Evolutionary conservation across 2,329 filamentous ascomycete species (phyloP).

Genomic region (Fusarium piperis): DNA sequence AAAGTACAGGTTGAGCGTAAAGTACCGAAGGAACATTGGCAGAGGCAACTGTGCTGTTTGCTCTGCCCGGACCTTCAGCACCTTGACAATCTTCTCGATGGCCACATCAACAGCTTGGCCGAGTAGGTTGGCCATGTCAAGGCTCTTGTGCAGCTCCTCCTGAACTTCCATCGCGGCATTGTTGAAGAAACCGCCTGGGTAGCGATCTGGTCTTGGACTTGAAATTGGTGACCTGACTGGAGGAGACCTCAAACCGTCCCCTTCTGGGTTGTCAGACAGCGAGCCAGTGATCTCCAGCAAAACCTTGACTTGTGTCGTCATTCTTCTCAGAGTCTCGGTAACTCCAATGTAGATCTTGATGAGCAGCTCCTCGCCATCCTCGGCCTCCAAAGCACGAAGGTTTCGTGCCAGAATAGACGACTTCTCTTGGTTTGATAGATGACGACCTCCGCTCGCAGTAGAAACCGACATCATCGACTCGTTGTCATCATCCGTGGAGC

Average conservation of each 20-base stretch:
- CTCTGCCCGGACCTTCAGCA: slow-evolving; percentile 80
- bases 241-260: slow-evolving; percentile 58
- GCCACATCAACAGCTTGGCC: slow-evolving; percentile 84
- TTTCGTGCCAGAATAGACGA: slow-evolving; percentile 90
- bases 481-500: slow-evolving; percentile 92
- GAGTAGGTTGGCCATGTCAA: slow-evolving; percentile 81
- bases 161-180: slow-evolving; percentile 63
- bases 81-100: slow-evolving; percentile 78
- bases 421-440: slow-evolving; percentile 84
- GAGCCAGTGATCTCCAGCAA: slow-evolving; percentile 92
- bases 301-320: slow-evolving; percentile 92
- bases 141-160: slow-evolving; percentile 78
- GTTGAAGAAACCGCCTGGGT: slow-evolving; percentile 33
- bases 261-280: slow-evolving; percentile 57
- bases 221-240: slow-evolving; percentile 61
- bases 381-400: slow-evolving; percentile 81
- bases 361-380: slow-evolving; percentile 86
- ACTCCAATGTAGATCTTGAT: slow-evolving; percentile 86
- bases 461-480: slow-evolving; percentile 89
- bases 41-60: slow-evolving; percentile 75
- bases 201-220: slow-evolving; percentile 57
- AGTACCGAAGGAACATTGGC: slow-evolving; percentile 80
- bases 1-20: slow-evolving; percentile 83
- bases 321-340: slow-evolving; percentile 83
- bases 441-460: slow-evolving; percentile 74